Base-by-base conservation (phyloP, 2,329 filamentous ascomycete species). In the Phaeosphaeriaceae sp. region DNA sequence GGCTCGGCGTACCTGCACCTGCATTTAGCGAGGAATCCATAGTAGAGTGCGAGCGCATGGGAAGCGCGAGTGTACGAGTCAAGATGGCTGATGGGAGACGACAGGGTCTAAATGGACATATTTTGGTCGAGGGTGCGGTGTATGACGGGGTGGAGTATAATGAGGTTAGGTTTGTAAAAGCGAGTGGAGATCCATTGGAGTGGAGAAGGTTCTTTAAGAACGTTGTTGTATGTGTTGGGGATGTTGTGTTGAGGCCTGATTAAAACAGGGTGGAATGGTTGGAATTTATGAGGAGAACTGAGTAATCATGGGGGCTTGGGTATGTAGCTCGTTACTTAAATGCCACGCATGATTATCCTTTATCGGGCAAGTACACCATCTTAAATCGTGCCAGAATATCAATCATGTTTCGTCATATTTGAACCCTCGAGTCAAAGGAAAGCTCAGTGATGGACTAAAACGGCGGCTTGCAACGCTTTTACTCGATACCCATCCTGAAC, bases 141-240 rank as follows among this genome's bases (percentile, higher is more conserved):
- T 80, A 87, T 56, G 82, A 77, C 1, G 77, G 76, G 15, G 87
- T 89, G 52, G 74, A 93, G 26, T 81, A 92, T 18, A 66, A 63
- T 50, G 92, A 97, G 72, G 89, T 97, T 21, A 83, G 91, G 42
- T 97, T 99, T 70, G 84, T 95, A 59, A 99, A 99, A 77, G 83
- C 90, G 45, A 97, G 96, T 77, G 94, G 94, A 5, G 94, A 99
- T 77, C 94, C 94, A 4, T 76, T 99, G 41, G 93, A 97, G 77
- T 99, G 95, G 94, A 84, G 94, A 52, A 81, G 94, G 28, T 91
- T 99, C 71, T 99, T 99, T 80, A 99, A 99, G 77, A 92, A 91
- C 73, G 84, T 97, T n/a, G 90, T 90, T 23, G 80, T 95, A 56
- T 79, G 93, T 52, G 95, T 92, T 76, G 90, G 90, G 68, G 91